Base-by-base conservation (phyloP, 169 alveolate species). In the Plasmodium inui region DNA sequence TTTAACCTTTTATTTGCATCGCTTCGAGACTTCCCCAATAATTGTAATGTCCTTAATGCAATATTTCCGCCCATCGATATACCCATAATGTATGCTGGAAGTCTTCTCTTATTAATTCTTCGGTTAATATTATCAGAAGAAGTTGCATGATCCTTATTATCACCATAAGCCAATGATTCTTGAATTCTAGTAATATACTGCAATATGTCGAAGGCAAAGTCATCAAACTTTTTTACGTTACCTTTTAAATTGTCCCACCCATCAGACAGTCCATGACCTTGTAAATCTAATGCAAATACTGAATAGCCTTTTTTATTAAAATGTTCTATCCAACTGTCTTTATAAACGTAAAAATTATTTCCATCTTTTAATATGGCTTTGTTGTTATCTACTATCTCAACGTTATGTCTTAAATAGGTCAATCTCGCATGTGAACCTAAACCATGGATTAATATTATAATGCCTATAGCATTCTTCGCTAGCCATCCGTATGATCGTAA, bases 291-390 rank as follows among this genome's bases (percentile, higher is more conserved):
- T 1, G 37, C 74, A 61, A n/a, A 61, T 1, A 61, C 74, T 61
- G 74, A 61, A 19, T 61, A 61, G 2, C 74, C 74, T 0, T 6
- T 61, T 61, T 61, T 61, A 19, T 61, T 61, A 8, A 61, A 61
- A 19, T 26, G 34, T 19, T 61, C 74, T n/a, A 61, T 8, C 74
- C 74, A 61, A n/a, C 74, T 61, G 34, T 61, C 74, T 26, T 61
- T n/a, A 26, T 61, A 61, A 19, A 61, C 74, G 32, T 61, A 61
- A 61, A 19, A 61, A 61, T 61, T 61, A 4, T 19, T 26, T 6
- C 74, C 74, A 61, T 61, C 74, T 61, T 61, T 61, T 61, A 61
- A 61, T n/a, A 61, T 61, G 32, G 74, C 74, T 26, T 61, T 61
- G 19, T 61, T 12, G 0, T n/a, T 61, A 61, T 12, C 8, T 26